Conservation (phyloP, 2,329 filamentous ascomycete species). For the Amylocarpus encephaloides region DNA sequence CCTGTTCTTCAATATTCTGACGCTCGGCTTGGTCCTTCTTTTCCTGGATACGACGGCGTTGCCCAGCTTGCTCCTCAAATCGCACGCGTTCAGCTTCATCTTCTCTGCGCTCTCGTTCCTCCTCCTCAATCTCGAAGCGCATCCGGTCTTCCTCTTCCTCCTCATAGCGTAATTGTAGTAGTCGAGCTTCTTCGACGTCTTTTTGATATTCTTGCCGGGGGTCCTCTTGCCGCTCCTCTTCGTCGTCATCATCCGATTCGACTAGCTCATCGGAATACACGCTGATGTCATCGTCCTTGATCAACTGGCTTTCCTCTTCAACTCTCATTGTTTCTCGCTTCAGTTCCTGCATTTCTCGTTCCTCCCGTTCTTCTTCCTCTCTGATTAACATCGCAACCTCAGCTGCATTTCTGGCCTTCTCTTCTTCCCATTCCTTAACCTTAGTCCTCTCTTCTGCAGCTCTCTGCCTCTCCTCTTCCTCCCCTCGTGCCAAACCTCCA, state of each 20-base stretch:
- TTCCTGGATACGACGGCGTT: background rate
- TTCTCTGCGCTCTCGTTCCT: background rate
- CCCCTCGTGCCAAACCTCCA: too few relatives aligned
- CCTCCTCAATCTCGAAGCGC: background rate
- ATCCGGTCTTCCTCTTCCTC: background rate
- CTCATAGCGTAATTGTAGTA: background rate
- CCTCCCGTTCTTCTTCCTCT: conserved; percentile 1
- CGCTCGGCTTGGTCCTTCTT: background rate
- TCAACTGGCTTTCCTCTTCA: background rate
- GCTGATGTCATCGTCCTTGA: background rate
- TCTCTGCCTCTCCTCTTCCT: background rate
- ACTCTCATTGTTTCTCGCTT: background rate
- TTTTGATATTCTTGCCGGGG: background rate
- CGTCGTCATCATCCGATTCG: background rate
- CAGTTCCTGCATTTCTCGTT: background rate
- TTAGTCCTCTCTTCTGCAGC: background rate
- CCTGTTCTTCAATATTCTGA: background rate
- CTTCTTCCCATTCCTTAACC: background rate
- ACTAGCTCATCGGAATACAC: background rate
- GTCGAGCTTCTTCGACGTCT: background rate
- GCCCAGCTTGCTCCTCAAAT: background rate
- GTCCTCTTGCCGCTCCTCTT: background rate
- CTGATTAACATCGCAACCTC: background rate
- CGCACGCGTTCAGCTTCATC: background rate
- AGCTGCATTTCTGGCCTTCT: background rate